Evolutionary conservation across 169 alveolate genomes (phyloP), one percentile per base, ranked within the genome.

Genomic region (Plasmodium malariae): DNA sequence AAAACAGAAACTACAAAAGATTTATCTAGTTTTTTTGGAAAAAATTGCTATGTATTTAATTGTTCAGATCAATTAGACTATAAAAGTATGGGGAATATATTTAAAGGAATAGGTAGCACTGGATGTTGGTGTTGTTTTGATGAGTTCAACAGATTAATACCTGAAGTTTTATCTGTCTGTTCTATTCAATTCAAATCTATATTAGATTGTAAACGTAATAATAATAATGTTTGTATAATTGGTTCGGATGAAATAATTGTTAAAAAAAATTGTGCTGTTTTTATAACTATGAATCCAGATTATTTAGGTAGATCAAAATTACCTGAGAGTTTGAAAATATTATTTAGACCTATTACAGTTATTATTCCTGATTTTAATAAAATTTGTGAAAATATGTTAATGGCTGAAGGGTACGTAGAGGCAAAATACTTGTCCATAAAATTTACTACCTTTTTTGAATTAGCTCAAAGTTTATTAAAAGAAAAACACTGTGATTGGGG

Each of bases 51-150:
- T 85, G 99, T 98, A 40, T 97, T 98, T 94, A 98, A 98, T 91
- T 97, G 99, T 59, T 96, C 98, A 12, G 98, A 97, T 71, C 98
- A 98, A 95, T 96, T 98, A 98, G 98, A 98, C 89, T 98, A 97
- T 93, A 96, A 96, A 94, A 97, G 98, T 70, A 96, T 98, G 99
- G 99, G 99, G 12, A 97, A 97, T 88, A 98, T 98, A 88, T 98
- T 97, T 96, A 98, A 97, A 93, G 99, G 99, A 12, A 97, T 98
- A 59, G 98, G 99, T 5, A 96, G 98, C 63, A 97, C 99, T 26
- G 99, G 99, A 30, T 97, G 99, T 67, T 98, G 99, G 99, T 99
- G 99, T 32, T 98, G 99, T 85, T 98, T 98, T 94, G 99, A 98
- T 94, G 99, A 98, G 93, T 98, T 98, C 95, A 98, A 98, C 72